A percentile compares a stretch with the other conserved stretches of the same genome.
Conservation (phyloP, 331 rosid species). For the Saraca asoca region DNA sequence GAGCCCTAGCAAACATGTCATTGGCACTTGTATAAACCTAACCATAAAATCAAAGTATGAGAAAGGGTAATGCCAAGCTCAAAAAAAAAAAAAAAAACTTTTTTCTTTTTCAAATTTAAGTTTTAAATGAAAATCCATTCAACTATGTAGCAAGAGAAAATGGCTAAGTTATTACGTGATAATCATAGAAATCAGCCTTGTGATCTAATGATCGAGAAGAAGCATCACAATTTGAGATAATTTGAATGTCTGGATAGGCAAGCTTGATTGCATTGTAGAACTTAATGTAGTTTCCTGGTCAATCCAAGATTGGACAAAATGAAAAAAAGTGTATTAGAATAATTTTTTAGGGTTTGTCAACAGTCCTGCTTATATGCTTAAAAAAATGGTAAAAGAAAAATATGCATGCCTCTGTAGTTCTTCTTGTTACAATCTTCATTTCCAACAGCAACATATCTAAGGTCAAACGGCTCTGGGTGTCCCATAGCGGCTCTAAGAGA, state of each 20-base stretch:
- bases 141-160: constrained; percentile 12
- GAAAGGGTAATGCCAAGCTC: neutral
- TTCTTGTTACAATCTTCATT: constrained; percentile 72
- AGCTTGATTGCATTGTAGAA: constrained; percentile 63
- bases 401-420: constrained; percentile 55
- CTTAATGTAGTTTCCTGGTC: constrained; percentile 78
- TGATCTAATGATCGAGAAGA: constrained; percentile 73
- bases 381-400: neutral
- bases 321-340: constrained; percentile 3
- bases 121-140: neutral
- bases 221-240: constrained; percentile 88
- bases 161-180: constrained; percentile 52
- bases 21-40: constrained; percentile 55
- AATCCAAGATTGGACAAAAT: constrained; percentile 24
- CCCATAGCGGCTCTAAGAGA: constrained; percentile 80
- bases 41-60: neutral
- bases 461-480: constrained; percentile 76
- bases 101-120: neutral
- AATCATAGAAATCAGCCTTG: constrained; percentile 89
- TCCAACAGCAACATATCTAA: constrained; percentile 70
- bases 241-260: constrained; percentile 83
- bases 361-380: neutral
- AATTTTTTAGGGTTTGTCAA: neutral
- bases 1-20: constrained; percentile 44
- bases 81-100: neutral